These are phyloP conservation scores for Lodderomyces oxycetoniae DNA, from an alignment of 1,139 yeast genomes.

Conservation along the genomic window DNA sequence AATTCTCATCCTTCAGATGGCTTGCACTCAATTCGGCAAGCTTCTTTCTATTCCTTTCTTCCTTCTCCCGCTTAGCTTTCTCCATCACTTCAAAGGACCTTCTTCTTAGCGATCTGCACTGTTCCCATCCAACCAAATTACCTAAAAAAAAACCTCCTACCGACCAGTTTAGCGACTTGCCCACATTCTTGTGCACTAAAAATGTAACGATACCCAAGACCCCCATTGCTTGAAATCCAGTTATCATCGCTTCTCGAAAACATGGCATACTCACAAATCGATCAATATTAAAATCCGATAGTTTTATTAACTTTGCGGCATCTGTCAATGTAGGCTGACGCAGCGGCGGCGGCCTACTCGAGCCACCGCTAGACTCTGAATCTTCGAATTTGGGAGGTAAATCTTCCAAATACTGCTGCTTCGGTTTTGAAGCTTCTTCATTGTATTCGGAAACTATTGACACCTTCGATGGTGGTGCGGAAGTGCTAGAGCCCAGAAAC, in stretches of 20 bases:
- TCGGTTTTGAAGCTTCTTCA: slow-evolving; percentile 12
- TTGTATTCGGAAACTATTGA: slow-evolving; percentile 23
- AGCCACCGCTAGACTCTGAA: neutral
- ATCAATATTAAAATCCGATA: slow-evolving; percentile 53
- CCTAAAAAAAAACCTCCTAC: slow-evolving; percentile 78
- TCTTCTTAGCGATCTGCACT: slow-evolving; percentile 71
- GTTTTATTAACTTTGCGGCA: slow-evolving; percentile 27
- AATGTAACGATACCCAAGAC: slow-evolving; percentile 73
- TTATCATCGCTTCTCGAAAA: slow-evolving; percentile 80
- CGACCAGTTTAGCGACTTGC: slow-evolving; percentile 74
- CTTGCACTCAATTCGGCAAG: slow-evolving; percentile 18
- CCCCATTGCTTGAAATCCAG: slow-evolving; percentile 83
- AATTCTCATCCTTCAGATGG: slow-evolving; percentile 16
- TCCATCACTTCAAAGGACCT: slow-evolving; percentile 59
- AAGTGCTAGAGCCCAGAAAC: slow-evolving; percentile 20
- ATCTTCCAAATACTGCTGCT: slow-evolving; percentile 25
- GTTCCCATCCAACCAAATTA: slow-evolving; percentile 86
- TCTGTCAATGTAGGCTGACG: slow-evolving; percentile 25
- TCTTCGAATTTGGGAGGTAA: slow-evolving; percentile 48
- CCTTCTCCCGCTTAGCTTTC: slow-evolving; percentile 52
- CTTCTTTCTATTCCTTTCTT: slow-evolving; percentile 30
- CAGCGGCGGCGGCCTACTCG: slow-evolving; percentile 2
- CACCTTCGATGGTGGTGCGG: slow-evolving; percentile 22
- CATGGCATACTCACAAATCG: slow-evolving; percentile 72
- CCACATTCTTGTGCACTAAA: slow-evolving; percentile 58